Base-by-base conservation (phyloP, 441 rosid species). In the Macaranga tanarius region DNA sequence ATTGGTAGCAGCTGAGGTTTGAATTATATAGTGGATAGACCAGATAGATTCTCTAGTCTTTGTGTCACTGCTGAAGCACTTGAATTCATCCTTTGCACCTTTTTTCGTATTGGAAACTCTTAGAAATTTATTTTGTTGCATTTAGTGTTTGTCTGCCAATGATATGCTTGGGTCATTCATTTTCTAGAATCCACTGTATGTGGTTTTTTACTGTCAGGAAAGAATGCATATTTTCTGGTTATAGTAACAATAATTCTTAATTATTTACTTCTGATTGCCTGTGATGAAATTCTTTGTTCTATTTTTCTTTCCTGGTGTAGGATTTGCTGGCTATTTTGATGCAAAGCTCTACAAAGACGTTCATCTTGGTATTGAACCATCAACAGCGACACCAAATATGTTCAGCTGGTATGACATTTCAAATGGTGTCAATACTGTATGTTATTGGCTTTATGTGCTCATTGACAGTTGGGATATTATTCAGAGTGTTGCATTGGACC, bases 321-420 rank as follows among this genome's bases (percentile, higher is more conserved):
- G 98, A 75, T 93, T 96, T 76, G 98, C 94, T 83, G 98, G 99
- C 69, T 93, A 93, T 69, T 96, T 96, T 72, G 93, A 96, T 79
- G 89, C 99, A 5, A 84, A 67, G 15, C 92, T 95, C 23, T 93
- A 93, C 77, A 87, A 92, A 83, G 98, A 95, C 79, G 90, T 95
- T 22, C 98, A 95, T 86, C 97, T 95, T 44, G 95, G 99, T 50
- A 93, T 90, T 77, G 98, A 96, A 76, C 98, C 97, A 62, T 86
- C 93, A 44, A 86, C 83, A 22, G 91, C 92, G 72, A 96, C 99
- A 25, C 97, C 99, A 68, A 89, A 92, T 86, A 96, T 93, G 98
- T 96, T 93, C 84, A 96, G 97, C 89, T 96, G 98, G 98, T 91
- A 89, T 66, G 74, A 26, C 67, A 16, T 74, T 77, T 66, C 26